phyloP scores from a whole-genome alignment of 345 rosid genomes.

The Eucalyptus erythrocorys region DNA sequence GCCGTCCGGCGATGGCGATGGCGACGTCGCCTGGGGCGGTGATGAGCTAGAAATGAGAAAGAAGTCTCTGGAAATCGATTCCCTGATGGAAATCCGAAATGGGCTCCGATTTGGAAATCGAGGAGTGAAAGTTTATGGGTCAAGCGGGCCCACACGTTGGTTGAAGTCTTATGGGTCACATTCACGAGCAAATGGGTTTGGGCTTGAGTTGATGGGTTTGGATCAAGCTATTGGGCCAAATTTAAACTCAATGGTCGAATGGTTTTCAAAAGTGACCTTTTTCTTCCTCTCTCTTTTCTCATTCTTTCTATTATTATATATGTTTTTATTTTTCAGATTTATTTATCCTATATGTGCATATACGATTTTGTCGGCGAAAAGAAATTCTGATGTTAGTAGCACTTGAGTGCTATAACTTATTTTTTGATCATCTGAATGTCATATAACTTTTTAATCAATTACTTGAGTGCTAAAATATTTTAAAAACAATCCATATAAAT shows the following conservation, averaged over 20 bases:
- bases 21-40: too few species aligned
- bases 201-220: neutral
- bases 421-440: accelerated
- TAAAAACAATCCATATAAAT: too few species aligned
- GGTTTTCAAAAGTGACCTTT: neutral
- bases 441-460: too few species aligned
- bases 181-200: neutral
- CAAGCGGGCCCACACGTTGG: neutral
- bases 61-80: too few species aligned
- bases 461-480: neutral
- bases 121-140: neutral
- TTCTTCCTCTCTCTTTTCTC: neutral
- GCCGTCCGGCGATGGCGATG: too few species aligned
- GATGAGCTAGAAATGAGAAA: too few species aligned
- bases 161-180: neutral
- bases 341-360: neutral
- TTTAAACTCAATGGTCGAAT: neutral
- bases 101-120: too few species aligned
- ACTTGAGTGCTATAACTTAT: too few species aligned
- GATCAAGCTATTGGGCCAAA: neutral
- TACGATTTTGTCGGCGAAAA: too few species aligned
- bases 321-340: neutral
- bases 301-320: too few species aligned
- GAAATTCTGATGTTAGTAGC: too few species aligned
- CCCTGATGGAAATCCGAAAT: too few species aligned